Percentiles rank a stretch among this genome's conserved stretches.
These are phyloP conservation scores for Botrytis squamosa DNA, from an alignment of 2,329 filamentous ascomycete species.

Conservation along the genomic window DNA sequence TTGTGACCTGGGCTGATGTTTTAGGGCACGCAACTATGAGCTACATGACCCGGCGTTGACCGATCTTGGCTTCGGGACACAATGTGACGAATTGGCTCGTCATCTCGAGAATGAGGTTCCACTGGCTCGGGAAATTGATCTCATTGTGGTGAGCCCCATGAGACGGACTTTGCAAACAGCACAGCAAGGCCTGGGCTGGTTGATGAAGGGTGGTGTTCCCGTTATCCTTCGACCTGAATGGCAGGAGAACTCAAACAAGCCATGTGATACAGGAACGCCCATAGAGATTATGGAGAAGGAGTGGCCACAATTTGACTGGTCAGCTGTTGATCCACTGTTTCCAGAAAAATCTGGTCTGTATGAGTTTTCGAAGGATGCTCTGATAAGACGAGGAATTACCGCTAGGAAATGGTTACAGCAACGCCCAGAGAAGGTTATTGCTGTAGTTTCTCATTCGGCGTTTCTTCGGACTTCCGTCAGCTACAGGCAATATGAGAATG, in stretches of 20 bases:
- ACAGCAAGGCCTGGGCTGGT: conserved; percentile 36
- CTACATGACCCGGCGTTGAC: conserved; percentile 34
- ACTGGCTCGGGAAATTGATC: conserved; percentile 35
- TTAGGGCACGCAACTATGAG: conserved; percentile 31
- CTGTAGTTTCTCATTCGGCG: conserved; percentile 37
- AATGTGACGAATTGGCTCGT: conserved; percentile 32
- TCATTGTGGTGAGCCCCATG: conserved; percentile 40
- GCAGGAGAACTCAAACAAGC: conserved; percentile 39
- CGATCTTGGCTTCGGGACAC: conserved; percentile 28
- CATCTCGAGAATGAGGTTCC: conserved; percentile 34
- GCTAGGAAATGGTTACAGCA: conserved; percentile 35
- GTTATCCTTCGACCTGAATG: conserved; percentile 36
- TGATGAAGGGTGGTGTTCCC: conserved; percentile 36
- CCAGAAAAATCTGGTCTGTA: conserved; percentile 38
- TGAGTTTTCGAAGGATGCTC: conserved; percentile 30
- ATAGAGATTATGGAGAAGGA: conserved; percentile 34
- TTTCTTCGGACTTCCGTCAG: conserved; percentile 36
- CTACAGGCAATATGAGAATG: conserved; percentile 35
- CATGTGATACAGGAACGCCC: conserved; percentile 37
- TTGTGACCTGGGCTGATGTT: conserved; percentile 26
- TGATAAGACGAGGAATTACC: conserved; percentile 33
- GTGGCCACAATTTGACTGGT: conserved; percentile 40
- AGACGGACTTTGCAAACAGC: conserved; percentile 37
- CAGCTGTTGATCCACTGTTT: conserved; percentile 35
- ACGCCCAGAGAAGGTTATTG: conserved; percentile 39